Evolutionary conservation across 495 filamentous ascomycete species (phyloP), one percentile per base, ranked within the genome.

Genomic region (Podospora pseudoanserina): DNA sequence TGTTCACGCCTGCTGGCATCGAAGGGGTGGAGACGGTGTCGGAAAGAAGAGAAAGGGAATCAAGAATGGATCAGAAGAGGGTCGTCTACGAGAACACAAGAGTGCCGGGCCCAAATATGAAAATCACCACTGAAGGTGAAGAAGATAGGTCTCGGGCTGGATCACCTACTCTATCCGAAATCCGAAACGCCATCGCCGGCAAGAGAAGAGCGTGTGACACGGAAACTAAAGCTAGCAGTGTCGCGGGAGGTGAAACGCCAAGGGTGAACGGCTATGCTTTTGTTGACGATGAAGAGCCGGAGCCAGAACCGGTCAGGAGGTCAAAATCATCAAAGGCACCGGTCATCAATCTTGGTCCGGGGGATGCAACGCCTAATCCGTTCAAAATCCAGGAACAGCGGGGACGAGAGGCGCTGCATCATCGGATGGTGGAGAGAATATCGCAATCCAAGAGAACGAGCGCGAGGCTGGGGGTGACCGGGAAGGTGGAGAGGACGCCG

Each of bases 191-290:
- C 16, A 96, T 99, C 71, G 87, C 90, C 2, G 93, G 95, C 15
- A 87, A 85, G 0, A 86, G 89, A 4, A 85, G 87, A 18, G 79
- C 82, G 3, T 85, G 84, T 2, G 85, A 87, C n/a, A 86, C 87
- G 0, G 91, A 96, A 72, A 83, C 86, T 7, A 88, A 63, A 15
- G 61, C 61, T 5, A 63, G 61, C 19, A 61, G 85, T 4, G 86
- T 86, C 32, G 79, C 79, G 2, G 81, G 79, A 2, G 86, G 81
- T 20, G 90, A 95, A 74, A 97, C 95, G 0, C 95, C 95, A 0
- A 85, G 92, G 2, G 92, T 98, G 0, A 92, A 92, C 65, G 95
- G 95, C 23, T 99, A 97, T 73, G 87, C 91, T 3, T 98, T 97
- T 77, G 95, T 99, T 56, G 93, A 97, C 70, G 91, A 96, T 72